Evolutionary conservation across 306 rosid genomes (phyloP).

Genomic region (Hippophae tibetana): DNA sequence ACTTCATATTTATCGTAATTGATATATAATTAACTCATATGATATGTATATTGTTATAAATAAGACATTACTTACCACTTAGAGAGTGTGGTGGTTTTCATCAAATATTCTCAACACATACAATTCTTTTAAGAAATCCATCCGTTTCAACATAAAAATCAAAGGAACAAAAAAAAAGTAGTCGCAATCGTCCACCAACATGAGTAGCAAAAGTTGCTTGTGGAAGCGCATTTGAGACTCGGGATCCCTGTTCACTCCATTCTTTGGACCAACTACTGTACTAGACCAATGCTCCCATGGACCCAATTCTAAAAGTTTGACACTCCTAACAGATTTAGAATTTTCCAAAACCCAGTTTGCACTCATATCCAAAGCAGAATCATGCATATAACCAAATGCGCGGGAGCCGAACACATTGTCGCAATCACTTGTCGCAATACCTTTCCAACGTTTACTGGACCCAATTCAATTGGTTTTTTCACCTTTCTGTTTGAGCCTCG

Average conservation of each 20-base stretch:
- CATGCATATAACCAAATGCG: slow-evolving; percentile 75
- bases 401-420: slow-evolving; percentile 56
- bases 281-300: slow-evolving; percentile 61
- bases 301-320: slow-evolving; percentile 59
- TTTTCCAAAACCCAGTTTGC: slow-evolving; percentile 73
- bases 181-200: slow-evolving; percentile 78
- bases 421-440: slow-evolving; percentile 66
- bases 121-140: too few species aligned
- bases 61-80: too few species aligned
- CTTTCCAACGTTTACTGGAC: slow-evolving; percentile 51
- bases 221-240: slow-evolving; percentile 54
- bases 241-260: slow-evolving; percentile 69
- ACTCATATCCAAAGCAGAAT: slow-evolving; percentile 55
- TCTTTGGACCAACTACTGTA: slow-evolving; percentile 63
- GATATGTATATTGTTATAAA: too few species aligned
- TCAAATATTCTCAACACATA: too few species aligned
- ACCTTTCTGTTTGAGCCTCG: slow-evolving; percentile 45
- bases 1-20: too few species aligned
- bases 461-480: slow-evolving; percentile 46
- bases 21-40: too few species aligned
- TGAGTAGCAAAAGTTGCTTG: slow-evolving; percentile 50
- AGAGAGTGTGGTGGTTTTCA: too few species aligned
- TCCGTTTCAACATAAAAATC: too few species aligned
- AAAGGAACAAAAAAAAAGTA: too few species aligned
- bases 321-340: slow-evolving; percentile 48